Evolutionary conservation across 1,139 yeast genomes (phyloP), one percentile per base, ranked within the genome.

Genomic region (Nakaseomyces kungkrabaensis): DNA sequence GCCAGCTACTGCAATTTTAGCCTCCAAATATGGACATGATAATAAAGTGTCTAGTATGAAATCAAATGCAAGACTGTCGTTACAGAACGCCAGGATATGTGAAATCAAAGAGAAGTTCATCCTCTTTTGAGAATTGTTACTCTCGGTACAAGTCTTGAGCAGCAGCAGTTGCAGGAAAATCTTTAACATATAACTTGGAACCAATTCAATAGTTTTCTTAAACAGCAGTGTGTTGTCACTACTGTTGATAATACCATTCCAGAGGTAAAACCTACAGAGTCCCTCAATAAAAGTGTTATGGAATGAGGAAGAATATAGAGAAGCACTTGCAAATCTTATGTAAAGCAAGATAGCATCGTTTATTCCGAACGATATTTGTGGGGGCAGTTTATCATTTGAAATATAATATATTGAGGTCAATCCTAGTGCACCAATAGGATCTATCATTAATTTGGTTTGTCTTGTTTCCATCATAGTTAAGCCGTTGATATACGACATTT

Each of bases 11-110:
- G 79, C 79, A 29, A 81, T 74, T 56, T 81, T 79, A 25, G 78
- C 76, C 43, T 74, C 73, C 42, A 74, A 78, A 62, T 73, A 81
- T 1, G 96, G 95, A 61, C 95, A 86, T 51, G 77, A 72, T 36
- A 72, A 69, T 51, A 90, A 71, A 0, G 92, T 76, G 61, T 86
- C 92, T 40, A 73, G 61, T 24, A 87, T 70, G 59, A 84, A 86
- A 4, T 71, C 72, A 65, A 79, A 85, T 1, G 85, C 70, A 11
- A 73, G 69, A 3, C 70, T 69, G 52, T 84, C 87, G 0, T 81
- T 77, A 38, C 81, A 67, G 36, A 76, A 62, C 3, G 82, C 74
- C 55, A 89, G 65, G 1, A 82, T 60, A 56, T 75, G 78, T 1
- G 81, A 76, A 48, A 83, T 65, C 45, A 82, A 68, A 0, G 83